Base-by-base conservation (phyloP, 495 filamentous ascomycete species). In the Penicillium turbatum region DNA sequence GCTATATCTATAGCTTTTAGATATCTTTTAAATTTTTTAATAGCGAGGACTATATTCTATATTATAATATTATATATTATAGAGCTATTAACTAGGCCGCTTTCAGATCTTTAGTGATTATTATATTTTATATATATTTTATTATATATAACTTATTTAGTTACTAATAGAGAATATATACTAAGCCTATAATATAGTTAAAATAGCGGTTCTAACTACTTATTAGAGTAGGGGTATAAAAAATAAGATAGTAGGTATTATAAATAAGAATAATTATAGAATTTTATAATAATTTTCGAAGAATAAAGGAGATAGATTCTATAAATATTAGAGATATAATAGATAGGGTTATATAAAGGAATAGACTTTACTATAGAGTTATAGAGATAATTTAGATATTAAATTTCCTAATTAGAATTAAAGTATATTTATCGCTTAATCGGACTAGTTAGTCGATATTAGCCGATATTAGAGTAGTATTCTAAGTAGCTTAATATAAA, bases 21-120 rank as follows among this genome's bases (percentile, higher is more conserved):
- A 45, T 5, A 41, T 45, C 32, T 8, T 53, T 53, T 10, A 32
- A 53, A 11, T 38, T 53, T 27, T 53, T 53, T 37, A 12, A 16
- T 5, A 47, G 21, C n/a, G n/a, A n/a, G 43, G 17, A 13, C 11
- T 34, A 47, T 12, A 26, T 38, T 40, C 51, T 13, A 39, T 54
- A 47, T 35, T 54, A 47, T 17, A 46, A 54, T 10, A 41, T 47
- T 27, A 54, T 54, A 26, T 54, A 54, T 40, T 54, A 54, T 54
- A 16, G 42, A 36, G 26, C 51, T 4, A 34, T 44, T 21, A 9
- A 43, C 21, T 6, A 35, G 17, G 51, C 51, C 15, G 12, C 32
- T 21, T 54, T 54, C 26, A 26, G 51, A 26, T 11, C 41, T 47
- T 12, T 47, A 39, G 42, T 32, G 34, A 21, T 16, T 11, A 54